A percentile compares a stretch with the other conserved stretches of the same genome.
These are phyloP conservation scores for Coemansia sp. DNA, from an alignment of 192 early-diverging fungal species.

Conservation along the genomic window DNA sequence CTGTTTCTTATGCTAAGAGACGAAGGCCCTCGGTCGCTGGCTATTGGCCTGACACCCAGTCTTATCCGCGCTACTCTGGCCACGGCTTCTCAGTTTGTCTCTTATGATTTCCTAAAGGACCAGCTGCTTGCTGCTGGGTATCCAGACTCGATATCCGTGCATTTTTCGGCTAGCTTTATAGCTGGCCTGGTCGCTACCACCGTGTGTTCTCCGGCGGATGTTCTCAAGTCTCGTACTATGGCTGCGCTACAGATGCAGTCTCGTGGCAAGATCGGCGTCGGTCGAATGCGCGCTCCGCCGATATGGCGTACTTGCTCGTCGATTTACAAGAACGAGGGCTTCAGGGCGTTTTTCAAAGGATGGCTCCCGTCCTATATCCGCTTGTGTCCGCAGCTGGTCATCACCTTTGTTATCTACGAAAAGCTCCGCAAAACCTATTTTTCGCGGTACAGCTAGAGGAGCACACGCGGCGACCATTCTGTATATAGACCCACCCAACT, in stretches of 20 bases:
- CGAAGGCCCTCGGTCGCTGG: constrained; percentile 73
- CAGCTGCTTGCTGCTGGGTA: constrained; percentile 56
- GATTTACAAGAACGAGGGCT: constrained; percentile 63
- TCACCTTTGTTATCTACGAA: constrained; percentile 81
- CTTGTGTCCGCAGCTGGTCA: constrained; percentile 76
- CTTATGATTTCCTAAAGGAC: constrained; percentile 74
- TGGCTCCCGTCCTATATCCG: constrained; percentile 79
- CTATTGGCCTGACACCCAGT: constrained; percentile 87
- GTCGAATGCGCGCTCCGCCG: constrained; percentile 28
- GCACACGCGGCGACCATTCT: neutral
- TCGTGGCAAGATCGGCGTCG: constrained; percentile 11
- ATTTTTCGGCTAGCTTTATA: constrained; percentile 68
- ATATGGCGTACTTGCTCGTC: constrained; percentile 26
- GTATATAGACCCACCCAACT: neutral
- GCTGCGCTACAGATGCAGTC: constrained; percentile 39
- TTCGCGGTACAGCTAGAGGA: constrained; percentile 15
- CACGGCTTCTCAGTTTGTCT: constrained; percentile 68
- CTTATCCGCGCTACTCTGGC: constrained; percentile 84
- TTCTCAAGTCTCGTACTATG: constrained; percentile 84
- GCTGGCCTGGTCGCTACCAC: constrained; percentile 77
- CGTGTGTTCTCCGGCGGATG: constrained; percentile 73
- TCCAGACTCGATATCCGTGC: constrained; percentile 63
- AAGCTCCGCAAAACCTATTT: constrained; percentile 57
- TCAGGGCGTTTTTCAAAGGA: constrained; percentile 73
- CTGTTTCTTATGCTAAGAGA: constrained; percentile 63